Base-by-base conservation (phyloP, 1,284 basidiomycete species). In the Ustilago tritici region DNA sequence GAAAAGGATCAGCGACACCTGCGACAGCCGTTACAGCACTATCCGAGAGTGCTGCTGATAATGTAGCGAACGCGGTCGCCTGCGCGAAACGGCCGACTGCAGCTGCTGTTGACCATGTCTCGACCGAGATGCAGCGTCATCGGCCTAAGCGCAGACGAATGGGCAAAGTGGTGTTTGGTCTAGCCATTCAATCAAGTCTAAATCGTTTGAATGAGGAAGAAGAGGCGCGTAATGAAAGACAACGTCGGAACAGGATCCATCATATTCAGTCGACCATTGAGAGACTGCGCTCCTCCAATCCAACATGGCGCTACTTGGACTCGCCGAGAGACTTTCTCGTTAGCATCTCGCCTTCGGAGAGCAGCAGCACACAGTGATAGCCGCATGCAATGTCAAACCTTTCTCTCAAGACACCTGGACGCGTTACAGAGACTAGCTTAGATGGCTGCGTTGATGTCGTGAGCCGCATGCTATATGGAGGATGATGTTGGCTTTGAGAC, bases 291-390 rank as follows among this genome's bases (percentile, higher is more conserved):
- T 61, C 59, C 1, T 62, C 55, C 11, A 38, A 67, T 34, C 63
- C 73, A 15, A 65, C 65, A 7, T 76, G 69, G 69, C 59, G 62
- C 5, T 76, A 76, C 23, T 62, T 68, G 11, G 69, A 68, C 7
- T 41, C 65, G 10, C 74, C 74, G 8, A 38, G 62, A 23, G 74
- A 76, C 59, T 71, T 76, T 59, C 61, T 76, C 7, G 58, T 76
- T 17, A 58, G 53, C 56, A 65, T 76, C 40, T 67, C 73, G 15
- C 52, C 63, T 4, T 43, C 56, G 3, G 43, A 59, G 6, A 49
- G 11, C 41, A 46, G 19, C 14, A 31, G 6, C n/a, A n/a, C 41
- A 14, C 31, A 55, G n/a, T 61, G 49, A 53, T 54, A 3, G 0
- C 31, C 3, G 19, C 19, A 9, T 19, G 8, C n/a, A 23, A 41